These are phyloP conservation scores for Telfairia occidentalis DNA, from an alignment of 331 rosid genomes.

Conservation along the genomic window DNA sequence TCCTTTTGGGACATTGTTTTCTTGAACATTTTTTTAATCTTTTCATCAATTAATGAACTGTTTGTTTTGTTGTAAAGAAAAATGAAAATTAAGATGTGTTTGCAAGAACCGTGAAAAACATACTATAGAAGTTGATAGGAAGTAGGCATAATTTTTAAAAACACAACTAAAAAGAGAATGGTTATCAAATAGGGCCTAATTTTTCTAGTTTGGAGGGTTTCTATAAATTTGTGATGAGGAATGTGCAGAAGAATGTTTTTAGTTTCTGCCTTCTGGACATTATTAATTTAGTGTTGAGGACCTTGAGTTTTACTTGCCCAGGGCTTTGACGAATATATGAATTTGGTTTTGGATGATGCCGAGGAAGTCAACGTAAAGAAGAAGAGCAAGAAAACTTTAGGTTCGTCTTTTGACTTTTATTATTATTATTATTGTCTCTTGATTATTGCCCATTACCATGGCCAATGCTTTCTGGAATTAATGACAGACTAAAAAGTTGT, in stretches of 20 bases:
- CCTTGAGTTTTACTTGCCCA: constrained; percentile 11
- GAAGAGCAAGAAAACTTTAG: constrained; percentile 68
- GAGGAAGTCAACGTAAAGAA: constrained; percentile 86
- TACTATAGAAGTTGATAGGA: no score
- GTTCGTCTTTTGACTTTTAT: constrained; percentile 25
- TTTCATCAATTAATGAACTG: no score
- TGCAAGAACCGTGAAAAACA: no score
- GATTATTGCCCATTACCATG: background rate
- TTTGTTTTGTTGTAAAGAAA: no score
- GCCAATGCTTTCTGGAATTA: background rate
- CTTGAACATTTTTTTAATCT: no score
- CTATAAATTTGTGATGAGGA: background rate
- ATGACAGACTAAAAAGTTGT: background rate
- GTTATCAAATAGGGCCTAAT: background rate
- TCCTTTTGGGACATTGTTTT: no score
- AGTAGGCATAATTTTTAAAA: no score
- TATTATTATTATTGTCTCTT: no score
- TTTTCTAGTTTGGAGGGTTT: background rate
- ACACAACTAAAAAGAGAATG: no score
- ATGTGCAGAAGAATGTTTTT: background rate
- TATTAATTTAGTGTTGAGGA: background rate
- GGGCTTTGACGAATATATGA: constrained; percentile 99
- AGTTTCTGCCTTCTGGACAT: background rate
- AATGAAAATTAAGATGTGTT: no score
- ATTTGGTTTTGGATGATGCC: constrained; percentile 87